Base-by-base conservation (phyloP, 495 filamentous ascomycete genomes). In the Beverwykella pulmonaria region DNA sequence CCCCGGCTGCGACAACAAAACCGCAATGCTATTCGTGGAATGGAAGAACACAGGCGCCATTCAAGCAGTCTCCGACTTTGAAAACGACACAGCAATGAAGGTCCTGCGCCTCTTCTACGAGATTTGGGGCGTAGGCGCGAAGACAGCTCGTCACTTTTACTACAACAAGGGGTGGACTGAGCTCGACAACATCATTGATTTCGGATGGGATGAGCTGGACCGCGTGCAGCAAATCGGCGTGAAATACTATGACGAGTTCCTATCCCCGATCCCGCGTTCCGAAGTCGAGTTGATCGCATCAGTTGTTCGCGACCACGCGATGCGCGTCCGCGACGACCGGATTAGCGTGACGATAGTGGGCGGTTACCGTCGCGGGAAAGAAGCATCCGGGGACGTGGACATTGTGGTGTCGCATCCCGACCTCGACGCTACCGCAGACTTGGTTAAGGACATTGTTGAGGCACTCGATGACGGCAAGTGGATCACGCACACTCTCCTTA, bases 241-340 rank as follows among this genome's bases (percentile, higher is more conserved):
- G n/a, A 98, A 98, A 73, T 97, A 87, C 74, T 96, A 93, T 74
- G 90, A 95, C 49, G 94, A 98, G 58, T 89, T 98, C 48, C 80
- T 84, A 34, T 74, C 80, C 22, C 83, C 82, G 32, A 90, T 98
- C 19, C 82, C 92, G 1, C 83, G 93, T 1, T 49, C 58, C 0
- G 93, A 98, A 71, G 87, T 92, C 2, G 88, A 92, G 69, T 61
- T 72, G 0, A 97, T 97, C 61, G 85, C 82, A 0, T 62, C 70
- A 3, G 79, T 80, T 9, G 81, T 98, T 39, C 79, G 83, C 2
- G 66, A 75, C 1, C 86, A 93, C 69, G 92, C 92, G 2, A 80
- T 80, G 69, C 61, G 76, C 22, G 81, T 74, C 68, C 79, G 54
- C 48, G 80, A 73, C 62, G 70, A 59, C 19, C 84, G 86, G 0